Conservation (phyloP, 2,329 filamentous ascomycete species). For the Drechslera avenae region DNA sequence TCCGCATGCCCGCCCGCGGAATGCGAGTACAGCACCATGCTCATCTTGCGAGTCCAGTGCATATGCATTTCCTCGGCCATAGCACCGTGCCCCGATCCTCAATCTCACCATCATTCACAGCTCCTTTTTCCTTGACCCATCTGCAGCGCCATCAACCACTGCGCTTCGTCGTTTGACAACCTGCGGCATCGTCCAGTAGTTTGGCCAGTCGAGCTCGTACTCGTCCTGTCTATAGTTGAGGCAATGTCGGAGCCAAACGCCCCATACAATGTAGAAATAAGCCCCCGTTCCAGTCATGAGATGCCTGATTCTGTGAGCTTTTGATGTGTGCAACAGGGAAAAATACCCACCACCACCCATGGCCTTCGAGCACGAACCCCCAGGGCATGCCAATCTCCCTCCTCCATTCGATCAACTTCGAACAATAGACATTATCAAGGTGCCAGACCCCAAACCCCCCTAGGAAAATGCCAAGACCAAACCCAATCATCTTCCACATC, state of each 20-base stretch:
- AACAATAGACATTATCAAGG: slow-evolving; percentile 78
- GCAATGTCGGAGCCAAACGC: slow-evolving; percentile 79
- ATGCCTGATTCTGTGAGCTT: slow-evolving; percentile 60
- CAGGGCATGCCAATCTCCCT: slow-evolving; percentile 75
- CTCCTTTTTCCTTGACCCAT: slow-evolving; percentile 43
- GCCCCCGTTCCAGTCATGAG: slow-evolving; percentile 81
- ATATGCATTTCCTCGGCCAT: background rate
- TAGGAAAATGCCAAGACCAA: slow-evolving; percentile 73
- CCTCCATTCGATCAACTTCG: slow-evolving; percentile 67
- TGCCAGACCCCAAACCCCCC: slow-evolving; percentile 79
- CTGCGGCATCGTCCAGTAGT: slow-evolving; percentile 60
- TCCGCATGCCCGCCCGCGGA: background rate
- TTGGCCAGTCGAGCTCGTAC: slow-evolving; percentile 73
- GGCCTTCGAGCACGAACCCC: slow-evolving; percentile 75
- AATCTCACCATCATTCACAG: slow-evolving; percentile 12
- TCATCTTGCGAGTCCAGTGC: background rate
- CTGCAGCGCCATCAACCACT: slow-evolving; percentile 15
- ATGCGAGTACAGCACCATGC: background rate
- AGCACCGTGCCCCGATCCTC: background rate
- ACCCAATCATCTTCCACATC: slow-evolving; percentile 77
- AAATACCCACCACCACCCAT: slow-evolving; percentile 69
- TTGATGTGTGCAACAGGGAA: background rate
- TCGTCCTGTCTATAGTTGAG: slow-evolving; percentile 74
- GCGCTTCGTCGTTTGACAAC: slow-evolving; percentile 48
- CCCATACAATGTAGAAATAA: slow-evolving; percentile 85